Percentiles rank a stretch among this genome's conserved stretches.
phyloP scores from a whole-genome alignment of 768 basidiomycete species.

The Rhizopogon vinicolor region DNA sequence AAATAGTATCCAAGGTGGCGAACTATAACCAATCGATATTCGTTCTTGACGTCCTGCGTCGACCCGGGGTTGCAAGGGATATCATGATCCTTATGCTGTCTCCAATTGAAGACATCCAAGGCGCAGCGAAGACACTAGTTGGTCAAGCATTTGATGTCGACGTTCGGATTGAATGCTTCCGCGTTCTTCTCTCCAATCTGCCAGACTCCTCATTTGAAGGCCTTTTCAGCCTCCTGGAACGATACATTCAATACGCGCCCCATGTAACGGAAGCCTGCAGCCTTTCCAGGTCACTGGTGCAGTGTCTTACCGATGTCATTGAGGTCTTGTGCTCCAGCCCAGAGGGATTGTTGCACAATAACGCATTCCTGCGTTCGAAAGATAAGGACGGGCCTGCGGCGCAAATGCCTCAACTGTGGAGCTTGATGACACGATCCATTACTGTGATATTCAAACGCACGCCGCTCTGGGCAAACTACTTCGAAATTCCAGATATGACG shows the following conservation, averaged over 20 bases:
- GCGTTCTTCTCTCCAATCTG: constrained; percentile 64
- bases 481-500: constrained; percentile 81
- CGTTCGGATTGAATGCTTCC: constrained; percentile 82
- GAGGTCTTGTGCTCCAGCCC: constrained; percentile 77
- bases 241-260: constrained; percentile 59
- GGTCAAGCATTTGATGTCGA: constrained; percentile 89
- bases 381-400: constrained; percentile 44
- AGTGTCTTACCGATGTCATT: constrained; percentile 88
- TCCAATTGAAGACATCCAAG: constrained; percentile 70
- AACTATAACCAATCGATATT: constrained; percentile 53
- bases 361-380: constrained; percentile 42
- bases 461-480: constrained; percentile 75
- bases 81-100: constrained; percentile 74
- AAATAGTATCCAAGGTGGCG: constrained; percentile 58
- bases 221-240: constrained; percentile 60
- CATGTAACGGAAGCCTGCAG: constrained; percentile 80
- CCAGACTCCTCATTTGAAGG: constrained; percentile 68
- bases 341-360: constrained; percentile 64
- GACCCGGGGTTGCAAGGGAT: constrained; percentile 52
- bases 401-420: constrained; percentile 72
- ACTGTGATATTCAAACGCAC: constrained; percentile 84
- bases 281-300: constrained; percentile 85
- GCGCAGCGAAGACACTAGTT: constrained; percentile 73
- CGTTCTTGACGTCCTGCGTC: constrained; percentile 50
- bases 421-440: constrained; percentile 72